A percentile compares a stretch with the other conserved stretches of the same genome.
Conservation (phyloP, 129 eudicot species). For the Lonicera japonica region DNA sequence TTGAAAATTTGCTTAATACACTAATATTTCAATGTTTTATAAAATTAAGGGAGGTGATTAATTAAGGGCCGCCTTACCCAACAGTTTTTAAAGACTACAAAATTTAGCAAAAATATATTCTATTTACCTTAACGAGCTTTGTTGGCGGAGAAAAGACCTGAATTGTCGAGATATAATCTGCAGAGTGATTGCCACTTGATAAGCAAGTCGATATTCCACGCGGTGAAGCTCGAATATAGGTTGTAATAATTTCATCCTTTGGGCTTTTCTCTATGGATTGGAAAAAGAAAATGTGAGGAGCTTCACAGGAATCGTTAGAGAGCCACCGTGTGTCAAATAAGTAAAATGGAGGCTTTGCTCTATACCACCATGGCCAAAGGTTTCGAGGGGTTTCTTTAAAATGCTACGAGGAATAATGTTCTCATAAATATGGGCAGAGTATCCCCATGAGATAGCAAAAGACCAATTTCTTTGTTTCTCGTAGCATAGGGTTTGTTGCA, state of each 20-base stretch:
- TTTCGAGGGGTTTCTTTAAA: slow-evolving; percentile 24
- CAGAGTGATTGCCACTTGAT: slow-evolving; percentile 21
- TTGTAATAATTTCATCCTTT: slow-evolving; percentile 11
- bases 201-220: slow-evolving; percentile 25
- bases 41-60: too few relatives aligned
- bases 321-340: slow-evolving; percentile 27
- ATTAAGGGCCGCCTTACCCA: too few relatives aligned
- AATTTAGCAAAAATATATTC: not conserved
- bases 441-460: slow-evolving; percentile 31
- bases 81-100: too few relatives aligned
- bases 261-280: slow-evolving; percentile 22
- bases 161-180: slow-evolving; percentile 25
- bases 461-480: slow-evolving; percentile 13
- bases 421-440: slow-evolving; percentile 30
- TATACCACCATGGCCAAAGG: slow-evolving; percentile 29
- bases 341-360: slow-evolving; percentile 23
- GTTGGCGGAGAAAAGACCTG: slow-evolving; percentile 26
- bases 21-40: too few relatives aligned
- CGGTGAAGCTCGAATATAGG: slow-evolving; percentile 16
- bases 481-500: slow-evolving; percentile 39
- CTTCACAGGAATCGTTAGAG: slow-evolving; percentile 32
- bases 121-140: slow-evolving; percentile 19
- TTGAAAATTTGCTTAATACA: too few relatives aligned
- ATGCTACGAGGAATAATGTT: slow-evolving; percentile 17
- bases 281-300: slow-evolving; percentile 36